A percentile compares a stretch with the other conserved stretches of the same genome.
These are phyloP conservation scores for Lasiosphaeris hirsuta DNA, from an alignment of 495 filamentous ascomycete genomes.

Conservation along the genomic window DNA sequence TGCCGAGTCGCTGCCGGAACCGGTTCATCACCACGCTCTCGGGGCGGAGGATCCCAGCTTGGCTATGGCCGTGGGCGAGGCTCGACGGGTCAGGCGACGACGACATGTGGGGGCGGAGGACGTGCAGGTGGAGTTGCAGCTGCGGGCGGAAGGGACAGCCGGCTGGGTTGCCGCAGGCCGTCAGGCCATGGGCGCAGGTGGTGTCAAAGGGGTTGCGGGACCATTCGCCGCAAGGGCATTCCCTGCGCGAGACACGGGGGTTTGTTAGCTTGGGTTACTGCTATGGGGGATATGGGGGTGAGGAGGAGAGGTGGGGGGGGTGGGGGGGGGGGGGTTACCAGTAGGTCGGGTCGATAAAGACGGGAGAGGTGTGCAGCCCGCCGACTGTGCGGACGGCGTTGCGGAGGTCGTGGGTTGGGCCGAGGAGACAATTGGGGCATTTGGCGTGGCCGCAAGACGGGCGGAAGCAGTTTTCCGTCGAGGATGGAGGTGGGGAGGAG, in stretches of 20 bases:
- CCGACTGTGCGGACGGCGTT: conserved; percentile 20
- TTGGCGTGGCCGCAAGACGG: conserved; percentile 16
- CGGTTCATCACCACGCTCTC: conserved; percentile 26
- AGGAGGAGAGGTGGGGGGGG: no score
- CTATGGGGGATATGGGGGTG: no score
- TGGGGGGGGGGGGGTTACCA: conserved; percentile 3
- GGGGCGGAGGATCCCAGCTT: conserved; percentile 7
- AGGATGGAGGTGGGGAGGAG: neutral
- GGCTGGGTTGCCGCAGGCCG: conserved; percentile 10
- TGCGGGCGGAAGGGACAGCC: conserved; percentile 7
- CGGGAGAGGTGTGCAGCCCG: conserved; percentile 20
- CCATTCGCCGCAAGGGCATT: conserved; percentile 32
- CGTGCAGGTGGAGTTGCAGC: neutral
- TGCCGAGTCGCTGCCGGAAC: conserved; percentile 30
- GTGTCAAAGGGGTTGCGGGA: conserved; percentile 18
- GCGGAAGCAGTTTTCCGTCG: conserved; percentile 8
- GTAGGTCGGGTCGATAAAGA: conserved; percentile 23
- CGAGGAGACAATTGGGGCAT: conserved; percentile 22
- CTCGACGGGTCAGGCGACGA: no score
- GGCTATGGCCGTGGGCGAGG: no score
- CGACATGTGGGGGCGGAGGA: neutral
- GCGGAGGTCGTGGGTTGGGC: conserved; percentile 3
- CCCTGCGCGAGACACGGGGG: neutral
- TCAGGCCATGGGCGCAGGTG: conserved; percentile 10
- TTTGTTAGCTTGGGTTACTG: no score